Evolutionary conservation across 805 yeast species (phyloP).

Genomic region (Cyberlindnera lachancei): DNA sequence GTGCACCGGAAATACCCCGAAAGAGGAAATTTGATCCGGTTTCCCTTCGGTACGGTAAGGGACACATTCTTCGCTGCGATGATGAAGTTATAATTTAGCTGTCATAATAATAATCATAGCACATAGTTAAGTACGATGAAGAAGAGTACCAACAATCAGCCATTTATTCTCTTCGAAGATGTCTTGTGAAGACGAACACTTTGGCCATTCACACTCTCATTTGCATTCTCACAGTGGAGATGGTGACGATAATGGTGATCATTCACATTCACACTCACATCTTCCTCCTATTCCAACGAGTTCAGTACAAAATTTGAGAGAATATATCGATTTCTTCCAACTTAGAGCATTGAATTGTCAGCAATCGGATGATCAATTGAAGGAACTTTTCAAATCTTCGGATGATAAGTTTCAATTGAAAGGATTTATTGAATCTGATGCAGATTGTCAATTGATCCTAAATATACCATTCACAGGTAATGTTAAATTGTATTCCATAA

Average conservation of each 20-base stretch:
- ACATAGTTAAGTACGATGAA: no score
- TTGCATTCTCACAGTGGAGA: conserved; percentile 13
- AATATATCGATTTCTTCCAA: conserved; percentile 51
- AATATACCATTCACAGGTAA: conserved; percentile 74
- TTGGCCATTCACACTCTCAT: conserved; percentile 13
- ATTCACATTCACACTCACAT: no score
- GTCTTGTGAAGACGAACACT: conserved; percentile 22
- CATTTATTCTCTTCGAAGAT: no score
- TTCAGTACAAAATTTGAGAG: conserved; percentile 57
- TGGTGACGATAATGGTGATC: conserved; percentile 10
- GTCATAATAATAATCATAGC: no score
- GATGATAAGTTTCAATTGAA: conserved; percentile 42
- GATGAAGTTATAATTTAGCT: no score
- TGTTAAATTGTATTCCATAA: conserved; percentile 67
- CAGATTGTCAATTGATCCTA: conserved; percentile 73
- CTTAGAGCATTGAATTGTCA: conserved; percentile 58
- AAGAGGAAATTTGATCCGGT: no score
- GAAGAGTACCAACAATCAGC: no score
- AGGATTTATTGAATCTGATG: conserved; percentile 52
- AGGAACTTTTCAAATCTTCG: conserved; percentile 40
- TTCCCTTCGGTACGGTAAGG: no score
- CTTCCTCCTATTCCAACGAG: conserved; percentile 65
- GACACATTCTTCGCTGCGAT: no score
- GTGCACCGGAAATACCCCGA: no score
- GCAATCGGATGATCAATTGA: conserved; percentile 40